Evolutionary conservation across 306 rosid species (phyloP).

Genomic region (cucumber (Cucumis sativus)): DNA sequence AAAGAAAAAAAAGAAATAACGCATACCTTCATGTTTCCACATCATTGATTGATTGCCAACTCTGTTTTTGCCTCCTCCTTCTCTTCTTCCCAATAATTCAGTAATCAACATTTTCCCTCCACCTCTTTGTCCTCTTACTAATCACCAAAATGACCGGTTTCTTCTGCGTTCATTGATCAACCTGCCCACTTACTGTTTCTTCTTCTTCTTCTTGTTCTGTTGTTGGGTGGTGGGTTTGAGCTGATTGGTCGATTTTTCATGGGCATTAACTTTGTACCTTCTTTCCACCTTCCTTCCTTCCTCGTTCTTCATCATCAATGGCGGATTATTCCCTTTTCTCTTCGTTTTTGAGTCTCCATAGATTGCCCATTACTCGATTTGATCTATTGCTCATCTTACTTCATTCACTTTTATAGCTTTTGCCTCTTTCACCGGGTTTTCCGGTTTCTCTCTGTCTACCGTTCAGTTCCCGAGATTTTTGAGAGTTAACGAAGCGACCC

Average conservation of each 20-base stretch:
- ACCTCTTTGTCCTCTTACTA: not conserved
- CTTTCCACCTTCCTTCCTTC: not conserved
- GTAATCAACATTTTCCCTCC: not conserved
- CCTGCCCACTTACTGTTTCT: not conserved
- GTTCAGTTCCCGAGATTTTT: slow-evolving; percentile 6
- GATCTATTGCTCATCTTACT: slow-evolving; percentile 86
- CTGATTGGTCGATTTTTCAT: not conserved
- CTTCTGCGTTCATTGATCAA: not conserved
- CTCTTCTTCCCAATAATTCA: not conserved
- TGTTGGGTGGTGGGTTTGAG: not conserved
- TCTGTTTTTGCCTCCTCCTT: not conserved
- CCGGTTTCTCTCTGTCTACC: slow-evolving; percentile 10
- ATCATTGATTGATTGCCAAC: not conserved
- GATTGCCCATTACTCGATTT: slow-evolving; percentile 56
- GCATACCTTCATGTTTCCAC: not conserved
- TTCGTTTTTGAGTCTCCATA: slow-evolving; percentile 32
- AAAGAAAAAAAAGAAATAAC: too few species aligned
- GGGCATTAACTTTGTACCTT: not conserved
- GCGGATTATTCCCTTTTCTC: slow-evolving; percentile 16
- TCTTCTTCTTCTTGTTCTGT: not conserved
- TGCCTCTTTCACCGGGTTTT: slow-evolving; percentile 4
- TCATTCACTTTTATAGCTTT: slow-evolving; percentile 64
- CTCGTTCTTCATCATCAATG: slow-evolving; percentile 24
- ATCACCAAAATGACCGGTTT: not conserved
- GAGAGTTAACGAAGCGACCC: not conserved